Evolutionary conservation across 148 eudicot genomes (phyloP), one percentile per base, ranked within the genome.

Genomic region (Spergularia marina): DNA sequence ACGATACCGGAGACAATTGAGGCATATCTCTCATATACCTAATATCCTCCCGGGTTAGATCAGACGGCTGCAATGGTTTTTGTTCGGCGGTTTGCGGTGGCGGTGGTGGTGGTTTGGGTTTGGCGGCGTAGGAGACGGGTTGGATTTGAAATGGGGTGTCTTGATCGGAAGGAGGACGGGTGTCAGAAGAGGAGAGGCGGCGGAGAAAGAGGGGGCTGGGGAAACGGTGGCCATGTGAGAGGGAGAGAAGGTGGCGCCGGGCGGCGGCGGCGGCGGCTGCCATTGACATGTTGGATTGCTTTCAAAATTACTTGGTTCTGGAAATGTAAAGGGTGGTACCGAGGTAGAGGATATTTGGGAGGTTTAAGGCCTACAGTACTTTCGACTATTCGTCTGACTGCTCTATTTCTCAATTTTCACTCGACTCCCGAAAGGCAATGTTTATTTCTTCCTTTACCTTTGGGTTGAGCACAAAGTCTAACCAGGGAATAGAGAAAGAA

Each of bases 1-100:
- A 84, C 62, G 97, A 85, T 0, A 86, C 73, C 6, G 89, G 81
- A 8, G 88, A 53, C 9, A 84, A 36, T 15, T 16, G 18, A 4
- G 90, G 81, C 16, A 76, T 57, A 40, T 92, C 91, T 66, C 87
- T 92, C 71, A 92, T 72, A 69, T 81, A 95, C 18, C 98, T 84
- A 14, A 82, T 36, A 5, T 95, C 98, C 75, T 92, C 98, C 16
- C 91, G 80, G 12, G 86, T 85, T 84, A 89, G 82, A 17, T 57
- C 21, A 44, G 13, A 60, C 64, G 20, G 68, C 14, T 30, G 49
- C 12, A 10, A 15, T 2, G 10, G 41, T 62, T 69, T 18, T 6
- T 40, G n/a, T 36, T 68, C 40, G 54, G 47, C 68, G 70, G 36
- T 54, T 62, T 51, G 0, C 65, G 71, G 25, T 49, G 30, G 18